phyloP scores from a whole-genome alignment of 2,329 filamentous ascomycete genomes.

The Lasiodiplodia citricola region DNA sequence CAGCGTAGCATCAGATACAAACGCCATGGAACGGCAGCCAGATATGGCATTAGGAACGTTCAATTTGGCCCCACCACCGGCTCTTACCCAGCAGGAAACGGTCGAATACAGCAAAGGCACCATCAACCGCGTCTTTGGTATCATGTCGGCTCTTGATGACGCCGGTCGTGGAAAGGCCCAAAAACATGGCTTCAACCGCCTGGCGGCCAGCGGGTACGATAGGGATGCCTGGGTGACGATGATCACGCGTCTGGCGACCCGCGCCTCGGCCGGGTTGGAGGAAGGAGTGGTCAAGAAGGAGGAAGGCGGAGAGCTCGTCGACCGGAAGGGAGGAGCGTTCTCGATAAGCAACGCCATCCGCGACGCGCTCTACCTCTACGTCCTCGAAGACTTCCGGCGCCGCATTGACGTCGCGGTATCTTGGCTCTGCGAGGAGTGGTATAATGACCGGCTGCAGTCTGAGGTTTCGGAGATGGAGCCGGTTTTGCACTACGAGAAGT shows the following conservation, averaged over 20 bases:
- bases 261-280: constrained; percentile 74
- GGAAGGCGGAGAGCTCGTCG: constrained; percentile 22
- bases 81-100: constrained; percentile 73
- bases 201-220: constrained; percentile 84
- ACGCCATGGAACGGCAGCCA: constrained; percentile 39
- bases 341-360: constrained; percentile 74
- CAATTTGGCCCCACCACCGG: constrained; percentile 76
- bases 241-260: constrained; percentile 81
- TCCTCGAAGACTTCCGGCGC: constrained; percentile 88
- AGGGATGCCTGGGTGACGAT: constrained; percentile 91
- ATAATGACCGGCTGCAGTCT: constrained; percentile 74
- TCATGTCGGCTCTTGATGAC: constrained; percentile 76
- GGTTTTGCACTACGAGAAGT: constrained; percentile 73
- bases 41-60: constrained; percentile 73
- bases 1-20: constrained; percentile 65
- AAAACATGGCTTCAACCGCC: constrained; percentile 75
- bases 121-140: constrained; percentile 76
- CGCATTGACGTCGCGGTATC: constrained; percentile 89
- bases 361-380: constrained; percentile 79
- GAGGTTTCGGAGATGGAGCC: constrained; percentile 51
- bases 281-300: constrained; percentile 63
- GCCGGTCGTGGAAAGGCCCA: constrained; percentile 52
- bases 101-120: constrained; percentile 76
- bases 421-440: constrained; percentile 98
- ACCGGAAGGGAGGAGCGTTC: constrained; percentile 40